phyloP scores from a whole-genome alignment of 2,329 filamentous ascomycete genomes.

The Cadophora gregata region DNA sequence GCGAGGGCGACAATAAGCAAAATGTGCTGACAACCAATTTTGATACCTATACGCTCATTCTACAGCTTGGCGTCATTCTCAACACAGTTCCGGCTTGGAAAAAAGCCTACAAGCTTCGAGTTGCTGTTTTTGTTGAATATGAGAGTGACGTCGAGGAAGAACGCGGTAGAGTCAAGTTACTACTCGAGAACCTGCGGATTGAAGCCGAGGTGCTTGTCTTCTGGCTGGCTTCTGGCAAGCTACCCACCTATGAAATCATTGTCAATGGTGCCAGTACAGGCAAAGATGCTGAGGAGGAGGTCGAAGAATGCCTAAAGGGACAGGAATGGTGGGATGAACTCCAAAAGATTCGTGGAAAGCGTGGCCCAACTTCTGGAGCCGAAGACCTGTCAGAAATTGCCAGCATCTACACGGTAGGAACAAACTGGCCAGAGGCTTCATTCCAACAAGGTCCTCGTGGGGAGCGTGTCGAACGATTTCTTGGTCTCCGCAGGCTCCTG shows the following conservation, averaged over 20 bases:
- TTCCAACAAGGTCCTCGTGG: constrained; percentile 56
- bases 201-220: constrained; percentile 81
- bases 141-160: constrained; percentile 85
- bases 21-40: constrained; percentile 85
- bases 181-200: constrained; percentile 83
- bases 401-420: constrained; percentile 49
- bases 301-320: constrained; percentile 70
- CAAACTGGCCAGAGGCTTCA: constrained; percentile 58
- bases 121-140: constrained; percentile 89
- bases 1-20: constrained; percentile 65
- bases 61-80: constrained; percentile 85
- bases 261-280: constrained; percentile 70
- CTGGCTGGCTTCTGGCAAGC: constrained; percentile 75
- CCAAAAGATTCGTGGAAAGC: constrained; percentile 57
- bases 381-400: constrained; percentile 53
- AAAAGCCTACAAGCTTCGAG: constrained; percentile 72
- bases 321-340: constrained; percentile 87
- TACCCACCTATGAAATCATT: constrained; percentile 78
- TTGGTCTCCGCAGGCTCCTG: constrained; percentile 66
- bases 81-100: constrained; percentile 84
- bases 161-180: constrained; percentile 69
- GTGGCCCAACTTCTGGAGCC: constrained; percentile 44
- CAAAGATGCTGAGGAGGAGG: constrained; percentile 61
- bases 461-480: constrained; percentile 52
- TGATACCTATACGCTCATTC: constrained; percentile 85